Conservation (phyloP, 495 filamentous ascomycete genomes). For the Annulohypoxylon stygium region DNA sequence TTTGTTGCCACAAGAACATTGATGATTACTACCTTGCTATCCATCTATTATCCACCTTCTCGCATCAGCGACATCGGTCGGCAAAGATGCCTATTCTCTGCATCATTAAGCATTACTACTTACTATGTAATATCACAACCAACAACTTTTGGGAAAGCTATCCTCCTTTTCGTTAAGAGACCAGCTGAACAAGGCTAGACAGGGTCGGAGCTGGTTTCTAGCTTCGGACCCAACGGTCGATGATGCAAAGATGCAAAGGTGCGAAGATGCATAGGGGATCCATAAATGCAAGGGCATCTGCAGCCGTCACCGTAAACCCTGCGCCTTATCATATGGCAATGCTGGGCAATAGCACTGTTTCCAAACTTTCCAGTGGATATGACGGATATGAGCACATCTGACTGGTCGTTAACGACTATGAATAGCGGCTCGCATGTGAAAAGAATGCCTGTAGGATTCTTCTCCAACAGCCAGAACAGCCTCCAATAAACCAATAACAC, state of each 20-base stretch:
- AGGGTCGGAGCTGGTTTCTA: background rate
- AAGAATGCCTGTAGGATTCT: slow-evolving; percentile 2
- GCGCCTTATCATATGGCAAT: slow-evolving; percentile 2
- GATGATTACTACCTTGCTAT: background rate
- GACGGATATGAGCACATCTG: background rate
- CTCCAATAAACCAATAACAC: background rate
- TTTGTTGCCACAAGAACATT: background rate
- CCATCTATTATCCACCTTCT: background rate
- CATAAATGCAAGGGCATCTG: slow-evolving; percentile 11
- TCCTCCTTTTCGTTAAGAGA: background rate
- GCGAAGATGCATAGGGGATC: background rate
- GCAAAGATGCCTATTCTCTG: background rate
- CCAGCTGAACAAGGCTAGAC: slow-evolving; percentile 5
- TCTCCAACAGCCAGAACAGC: background rate
- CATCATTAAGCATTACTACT: background rate
- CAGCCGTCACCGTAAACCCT: slow-evolving; percentile 1
- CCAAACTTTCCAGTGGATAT: background rate
- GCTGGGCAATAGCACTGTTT: background rate
- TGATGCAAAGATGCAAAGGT: slow-evolving; percentile 5
- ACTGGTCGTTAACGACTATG: background rate
- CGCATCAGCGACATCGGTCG: slow-evolving; percentile 2
- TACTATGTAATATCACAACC: background rate
- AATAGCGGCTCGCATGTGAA: slow-evolving; percentile 10
- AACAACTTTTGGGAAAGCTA: background rate
- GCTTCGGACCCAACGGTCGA: slow-evolving; percentile 9